These are phyloP conservation scores for Geranomyces variabilis DNA, from an alignment of 192 early-diverging fungal species.

Conservation along the genomic window DNA sequence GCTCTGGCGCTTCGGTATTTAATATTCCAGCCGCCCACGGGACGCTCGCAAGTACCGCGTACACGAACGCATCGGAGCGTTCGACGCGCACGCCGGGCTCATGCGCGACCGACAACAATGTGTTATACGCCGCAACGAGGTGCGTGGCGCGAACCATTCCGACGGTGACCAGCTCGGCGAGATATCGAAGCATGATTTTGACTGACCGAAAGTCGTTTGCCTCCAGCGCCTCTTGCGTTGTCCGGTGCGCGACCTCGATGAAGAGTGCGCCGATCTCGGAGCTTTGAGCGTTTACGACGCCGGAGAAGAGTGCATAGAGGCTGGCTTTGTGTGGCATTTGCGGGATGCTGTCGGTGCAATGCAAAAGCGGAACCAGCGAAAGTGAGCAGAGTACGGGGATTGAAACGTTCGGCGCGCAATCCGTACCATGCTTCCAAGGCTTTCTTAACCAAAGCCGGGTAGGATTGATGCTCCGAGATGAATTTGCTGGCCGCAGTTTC, in stretches of 20 bases:
- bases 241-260: constrained; percentile 57
- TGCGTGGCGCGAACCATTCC: constrained; percentile 72
- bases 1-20: constrained; percentile 52
- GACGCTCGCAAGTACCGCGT: constrained; percentile 72
- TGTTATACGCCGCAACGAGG: constrained; percentile 66
- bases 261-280: constrained; percentile 66
- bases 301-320: constrained; percentile 80
- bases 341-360: constrained; percentile 49
- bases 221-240: constrained; percentile 60
- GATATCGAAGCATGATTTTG: constrained; percentile 64
- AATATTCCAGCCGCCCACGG: constrained; percentile 70
- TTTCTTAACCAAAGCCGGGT: constrained; percentile 8
- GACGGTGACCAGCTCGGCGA: constrained; percentile 62
- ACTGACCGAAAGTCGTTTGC: constrained; percentile 68
- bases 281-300: constrained; percentile 79
- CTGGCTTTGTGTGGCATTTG: constrained; percentile 76
- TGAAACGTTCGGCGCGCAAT: not conserved
- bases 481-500: not conserved
- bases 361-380: no score
- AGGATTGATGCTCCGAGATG: not conserved
- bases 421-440: constrained; percentile 26
- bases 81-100: constrained; percentile 53
- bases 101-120: constrained; percentile 60
- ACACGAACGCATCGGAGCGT: constrained; percentile 73
- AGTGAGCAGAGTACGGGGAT: not conserved